Evolutionary conservation across 768 basidiomycete genomes (phyloP), one percentile per base, ranked within the genome.

Genomic region (Kwoniella europaea): DNA sequence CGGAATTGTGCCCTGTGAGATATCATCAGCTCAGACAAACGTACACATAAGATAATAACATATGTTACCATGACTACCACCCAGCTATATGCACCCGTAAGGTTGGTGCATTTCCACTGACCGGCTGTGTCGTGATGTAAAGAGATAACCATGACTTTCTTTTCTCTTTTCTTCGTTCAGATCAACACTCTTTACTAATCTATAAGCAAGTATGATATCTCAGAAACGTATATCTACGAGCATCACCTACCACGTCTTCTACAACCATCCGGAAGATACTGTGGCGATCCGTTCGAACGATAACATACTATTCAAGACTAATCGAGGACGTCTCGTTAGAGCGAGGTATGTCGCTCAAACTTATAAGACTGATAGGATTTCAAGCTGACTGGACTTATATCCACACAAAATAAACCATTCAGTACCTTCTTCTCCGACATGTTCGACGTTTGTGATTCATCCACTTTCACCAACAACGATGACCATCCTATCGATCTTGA

Each of bases 381-480:
- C 29, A 15, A 3, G 24, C 27, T 58, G 57, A 58, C 9, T n/a
- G 24, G 24, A 22, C 12, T 15, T 16, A 24, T 5, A 22, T 15
- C 29, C 57, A 10, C 35, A 7, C 35, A 35, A 35, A 7, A 35
- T 35, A 6, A 35, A 35, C 12, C 29, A 4, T 27, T 4, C 12
- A 62, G 60, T 62, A 46, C 20, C 7, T 62, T 62, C 60, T 62
- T 62, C 42, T n/a, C 35, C 5, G 60, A 62, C 43, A 42, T 62
- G 22, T 35, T 62, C 42, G 44, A 62, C 13, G 13, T 20, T 7
- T 22, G 18, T 27, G 44, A 10, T 44, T 41, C 18, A 43, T 13
- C 29, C 10, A 22, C 41, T 12, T 62, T 10, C 20, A 3, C 35
- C 4, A 62, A 50, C 44, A 18, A 62, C 29, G 42, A 50, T 43